Evolutionary conservation across 805 yeast species (phyloP), one percentile per base, ranked within the genome.

Genomic region (Myxozyma sirexii): DNA sequence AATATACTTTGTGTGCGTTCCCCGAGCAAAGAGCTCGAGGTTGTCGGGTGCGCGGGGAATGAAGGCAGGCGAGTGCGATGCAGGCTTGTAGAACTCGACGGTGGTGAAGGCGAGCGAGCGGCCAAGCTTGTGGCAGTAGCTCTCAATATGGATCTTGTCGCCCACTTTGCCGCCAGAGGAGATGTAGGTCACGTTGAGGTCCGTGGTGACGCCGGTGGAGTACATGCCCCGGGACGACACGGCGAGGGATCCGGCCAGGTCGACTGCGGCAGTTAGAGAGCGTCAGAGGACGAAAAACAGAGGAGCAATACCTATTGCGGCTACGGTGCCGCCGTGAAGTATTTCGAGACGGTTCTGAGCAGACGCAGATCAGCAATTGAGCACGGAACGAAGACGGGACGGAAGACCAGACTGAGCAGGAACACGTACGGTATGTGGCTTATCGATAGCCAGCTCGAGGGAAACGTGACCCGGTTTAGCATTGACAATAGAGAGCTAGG

Each of bases 161-260:
- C 69, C 64, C 8, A 70, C 64, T 59, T 66, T 69, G 26, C 80
- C 80, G 0, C 78, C 79, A 4, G 76, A 61, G 8, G 74, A 53
- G 29, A 77, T 57, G 57, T 72, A 77, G 3, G 80, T 75, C 13
- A 75, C 73, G 41, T 73, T 70, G 52, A 77, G 62, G 55, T 77
- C 80, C 1, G 78, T 78, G 19, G 78, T 70, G 33, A 77, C 80
- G 4, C 80, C 80, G 1, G 81, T 78, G 60, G 71, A 60, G 54
- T 69, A 77, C 68, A 76, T 53, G 7, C 81, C 81, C 17, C 72
- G 66, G 21, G 78, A 72, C 1, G 80, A 72, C 7, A 76, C 65
- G 1, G 80, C 80, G 55, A 77, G 66, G 10, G 81, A 77, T 13
- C 80, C 80, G 6, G 79, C 80, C 3, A 77, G 69, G 55, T 77